These are phyloP conservation scores for Zizania palustris DNA, from an alignment of 202 grass and related monocot genomes.

Conservation along the genomic window DNA sequence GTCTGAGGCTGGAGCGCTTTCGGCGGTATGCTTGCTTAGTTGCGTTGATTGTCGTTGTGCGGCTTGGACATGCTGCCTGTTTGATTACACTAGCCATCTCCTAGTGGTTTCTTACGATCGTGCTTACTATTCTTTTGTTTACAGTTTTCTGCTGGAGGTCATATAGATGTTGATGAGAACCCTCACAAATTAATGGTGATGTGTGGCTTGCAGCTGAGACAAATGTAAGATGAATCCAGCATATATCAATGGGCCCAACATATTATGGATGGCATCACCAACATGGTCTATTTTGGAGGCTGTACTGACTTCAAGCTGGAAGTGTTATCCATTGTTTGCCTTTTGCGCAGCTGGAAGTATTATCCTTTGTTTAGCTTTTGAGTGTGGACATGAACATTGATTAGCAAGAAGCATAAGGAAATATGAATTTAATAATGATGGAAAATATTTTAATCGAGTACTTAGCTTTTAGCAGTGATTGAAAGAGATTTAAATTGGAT, in stretches of 20 bases:
- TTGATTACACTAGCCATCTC: too few relatives aligned
- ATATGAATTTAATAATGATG: background rate
- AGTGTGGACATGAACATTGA: background rate
- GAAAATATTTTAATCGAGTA: background rate
- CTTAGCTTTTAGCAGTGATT: background rate
- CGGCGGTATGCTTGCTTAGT: too few relatives aligned
- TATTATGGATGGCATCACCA: background rate
- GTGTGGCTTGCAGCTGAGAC: background rate
- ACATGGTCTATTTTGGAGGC: background rate
- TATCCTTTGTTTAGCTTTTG: background rate
- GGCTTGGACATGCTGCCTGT: too few relatives aligned
- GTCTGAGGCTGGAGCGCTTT: too few relatives aligned
- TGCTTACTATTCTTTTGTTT: background rate
- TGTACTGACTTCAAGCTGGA: background rate
- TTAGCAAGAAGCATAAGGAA: background rate
- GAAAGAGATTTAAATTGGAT: background rate
- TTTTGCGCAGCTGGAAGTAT: background rate
- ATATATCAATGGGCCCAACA: background rate
- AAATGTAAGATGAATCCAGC: background rate
- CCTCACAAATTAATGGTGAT: background rate
- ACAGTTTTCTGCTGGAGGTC: background rate
- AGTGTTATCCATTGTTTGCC: background rate
- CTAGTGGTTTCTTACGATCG: background rate
- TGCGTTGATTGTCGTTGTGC: too few relatives aligned
- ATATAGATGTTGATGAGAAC: background rate